Evolutionary conservation across 805 yeast genomes (phyloP).

Genomic region (Lachancea dasiensis): DNA sequence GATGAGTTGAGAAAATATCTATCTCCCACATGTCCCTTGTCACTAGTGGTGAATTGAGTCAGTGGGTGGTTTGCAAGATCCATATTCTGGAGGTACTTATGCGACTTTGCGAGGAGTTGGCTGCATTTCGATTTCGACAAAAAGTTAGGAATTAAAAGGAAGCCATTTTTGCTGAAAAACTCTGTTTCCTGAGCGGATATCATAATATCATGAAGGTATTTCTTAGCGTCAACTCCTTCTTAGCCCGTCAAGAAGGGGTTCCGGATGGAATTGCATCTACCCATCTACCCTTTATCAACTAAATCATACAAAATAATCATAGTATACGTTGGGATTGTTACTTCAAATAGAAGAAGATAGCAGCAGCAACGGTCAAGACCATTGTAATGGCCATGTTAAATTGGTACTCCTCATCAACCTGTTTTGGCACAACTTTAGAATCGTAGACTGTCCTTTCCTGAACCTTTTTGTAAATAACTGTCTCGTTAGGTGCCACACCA

Average conservation of each 20-base stretch:
- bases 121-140: constrained; percentile 39
- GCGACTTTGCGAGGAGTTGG: constrained; percentile 39
- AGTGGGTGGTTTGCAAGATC: constrained; percentile 56
- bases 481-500: constrained; percentile 41
- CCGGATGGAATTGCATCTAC: too few relatives aligned
- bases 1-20: constrained; percentile 63
- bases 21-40: constrained; percentile 63
- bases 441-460: constrained; percentile 41
- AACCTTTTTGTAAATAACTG: constrained; percentile 36
- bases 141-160: constrained; percentile 53
- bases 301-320: neutral
- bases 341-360: constrained; percentile 14
- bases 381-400: constrained; percentile 23
- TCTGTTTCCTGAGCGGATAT: constrained; percentile 46
- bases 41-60: constrained; percentile 60
- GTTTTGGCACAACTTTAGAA: constrained; percentile 18
- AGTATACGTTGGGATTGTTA: neutral
- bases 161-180: constrained; percentile 50
- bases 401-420: constrained; percentile 24
- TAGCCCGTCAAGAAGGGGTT: too few relatives aligned
- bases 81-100: constrained; percentile 41
- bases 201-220: too few relatives aligned
- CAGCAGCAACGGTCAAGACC: constrained; percentile 17
- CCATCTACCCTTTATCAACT: neutral
- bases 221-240: too few relatives aligned